Evolutionary conservation across 2,329 filamentous ascomycete species (phyloP).

Genomic region (Ophiostoma angusticollis): DNA sequence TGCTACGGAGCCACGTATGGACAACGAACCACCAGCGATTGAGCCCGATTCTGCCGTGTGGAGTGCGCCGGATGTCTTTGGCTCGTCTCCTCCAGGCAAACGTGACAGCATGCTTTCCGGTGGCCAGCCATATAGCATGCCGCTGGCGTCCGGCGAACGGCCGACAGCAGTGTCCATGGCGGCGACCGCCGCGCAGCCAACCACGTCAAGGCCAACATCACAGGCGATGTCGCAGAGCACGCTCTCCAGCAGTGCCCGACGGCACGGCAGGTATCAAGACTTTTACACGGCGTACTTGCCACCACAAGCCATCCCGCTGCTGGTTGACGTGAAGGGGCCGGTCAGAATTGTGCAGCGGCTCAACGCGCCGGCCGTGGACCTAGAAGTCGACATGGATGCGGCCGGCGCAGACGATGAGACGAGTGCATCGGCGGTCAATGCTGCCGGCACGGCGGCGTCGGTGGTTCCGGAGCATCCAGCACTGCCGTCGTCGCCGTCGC

Average conservation of each 20-base stretch:
- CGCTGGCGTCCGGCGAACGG: too few relatives aligned
- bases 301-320: not conserved
- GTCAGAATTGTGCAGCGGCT: too few relatives aligned
- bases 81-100: too few relatives aligned
- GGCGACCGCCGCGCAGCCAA: not conserved
- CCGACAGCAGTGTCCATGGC: too few relatives aligned
- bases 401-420: not conserved
- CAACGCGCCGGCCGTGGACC: not conserved
- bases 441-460: not conserved
- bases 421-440: not conserved
- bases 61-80: too few relatives aligned
- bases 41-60: too few relatives aligned
- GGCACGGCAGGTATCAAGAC: not conserved
- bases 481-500: not conserved
- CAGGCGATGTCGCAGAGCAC: not conserved
- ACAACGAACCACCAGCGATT: too few relatives aligned
- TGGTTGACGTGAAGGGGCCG: conserved; percentile 9
- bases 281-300: conserved; percentile 3
- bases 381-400: conserved; percentile 2
- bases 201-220: not conserved
- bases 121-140: too few relatives aligned
- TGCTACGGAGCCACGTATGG: too few relatives aligned
- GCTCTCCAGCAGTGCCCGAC: not conserved
- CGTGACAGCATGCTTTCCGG: too few relatives aligned
- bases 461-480: not conserved